Conservation (phyloP, 1,284 basidiomycete genomes). For the Xanthoconium separans region DNA sequence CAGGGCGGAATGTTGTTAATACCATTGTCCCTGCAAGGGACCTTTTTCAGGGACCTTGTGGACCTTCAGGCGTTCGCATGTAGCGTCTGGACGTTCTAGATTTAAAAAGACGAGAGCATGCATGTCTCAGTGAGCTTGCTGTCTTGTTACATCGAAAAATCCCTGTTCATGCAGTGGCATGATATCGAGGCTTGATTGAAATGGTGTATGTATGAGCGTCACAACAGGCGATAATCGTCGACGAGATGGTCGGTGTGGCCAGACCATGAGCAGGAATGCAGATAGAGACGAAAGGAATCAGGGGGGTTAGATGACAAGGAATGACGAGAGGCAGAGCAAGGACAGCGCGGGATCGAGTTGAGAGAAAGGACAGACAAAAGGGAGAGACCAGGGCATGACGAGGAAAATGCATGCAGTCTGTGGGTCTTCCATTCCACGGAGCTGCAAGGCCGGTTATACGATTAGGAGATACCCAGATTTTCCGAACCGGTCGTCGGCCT, state of each 20-base stretch:
- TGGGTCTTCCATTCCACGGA: conserved; percentile 19
- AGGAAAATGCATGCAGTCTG: conserved; percentile 11
- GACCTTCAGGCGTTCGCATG: neutral
- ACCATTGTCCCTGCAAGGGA: neutral
- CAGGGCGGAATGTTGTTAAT: neutral
- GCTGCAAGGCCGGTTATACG: conserved; percentile 2
- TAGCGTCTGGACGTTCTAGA: neutral
- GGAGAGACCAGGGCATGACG: conserved; percentile 13
- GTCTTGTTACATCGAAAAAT: neutral
- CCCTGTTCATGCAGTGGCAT: neutral
- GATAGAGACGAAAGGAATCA: conserved; percentile 3
- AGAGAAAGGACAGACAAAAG: conserved; percentile 15
- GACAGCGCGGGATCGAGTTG: conserved; percentile 4
- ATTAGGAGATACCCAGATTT: conserved; percentile 6
- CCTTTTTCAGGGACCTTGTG: neutral
- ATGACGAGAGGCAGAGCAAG: conserved; percentile 13
- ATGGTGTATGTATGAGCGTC: conserved; percentile 1
- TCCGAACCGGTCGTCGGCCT: conserved; percentile 8
- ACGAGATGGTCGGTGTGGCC: conserved; percentile 1
- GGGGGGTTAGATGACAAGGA: conserved; percentile 12
- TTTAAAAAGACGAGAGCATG: neutral
- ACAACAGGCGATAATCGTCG: conserved; percentile 6
- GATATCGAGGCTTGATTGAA: conserved; percentile 5
- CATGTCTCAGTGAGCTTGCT: neutral
- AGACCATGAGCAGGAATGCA: conserved; percentile 4